Base-by-base conservation (phyloP, 331 rosid species). In the Cucumis variabilis region DNA sequence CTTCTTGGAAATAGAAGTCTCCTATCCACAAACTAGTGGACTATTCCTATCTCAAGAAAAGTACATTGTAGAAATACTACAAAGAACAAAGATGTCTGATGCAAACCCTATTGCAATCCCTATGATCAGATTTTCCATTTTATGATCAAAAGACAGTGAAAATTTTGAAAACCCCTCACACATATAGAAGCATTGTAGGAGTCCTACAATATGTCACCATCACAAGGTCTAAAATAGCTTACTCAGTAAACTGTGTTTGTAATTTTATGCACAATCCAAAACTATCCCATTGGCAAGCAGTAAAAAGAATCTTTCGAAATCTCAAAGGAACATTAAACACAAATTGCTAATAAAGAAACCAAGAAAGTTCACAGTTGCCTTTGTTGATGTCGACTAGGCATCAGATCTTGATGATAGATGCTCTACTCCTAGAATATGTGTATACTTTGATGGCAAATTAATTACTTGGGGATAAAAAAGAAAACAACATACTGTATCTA, bases 241-340 rank as follows among this genome's bases (percentile, higher is more conserved):
- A 53, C 14, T 17, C n/a, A 0, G 66, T 19, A 6, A 60, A 60
- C 6, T 0, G 7, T 1, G n/a, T 60, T 1, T 60, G 17, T 12
- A 33, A 67, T 1, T 67, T 24, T 24, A 67, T 33, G 72, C 17
- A 24, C 1, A 11, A 3, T 24, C 33, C 33, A 3, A 11, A 67
- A 3, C 0, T n/a, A 9, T 67, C 72, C 0, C 72, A 67, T 4
- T 67, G 72, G 33, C 16, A 24, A 5, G 33, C 17, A n/a, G 72
- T 13, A 1, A 24, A 67, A 1, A 10, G 70, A 3, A n/a, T 66
- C 0, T 0, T 66, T 3, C 1, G 5, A 0, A 9, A 66, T 2
- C 6, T 66, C 2, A 66, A n/a, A 66, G 28, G 28, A 37, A 37
- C 41, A 3, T 9, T 1, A 9, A 2, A 3, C 11, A 23, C 11